Base-by-base conservation (phyloP, 495 filamentous ascomycete species). In the Penicillium goetzii region DNA sequence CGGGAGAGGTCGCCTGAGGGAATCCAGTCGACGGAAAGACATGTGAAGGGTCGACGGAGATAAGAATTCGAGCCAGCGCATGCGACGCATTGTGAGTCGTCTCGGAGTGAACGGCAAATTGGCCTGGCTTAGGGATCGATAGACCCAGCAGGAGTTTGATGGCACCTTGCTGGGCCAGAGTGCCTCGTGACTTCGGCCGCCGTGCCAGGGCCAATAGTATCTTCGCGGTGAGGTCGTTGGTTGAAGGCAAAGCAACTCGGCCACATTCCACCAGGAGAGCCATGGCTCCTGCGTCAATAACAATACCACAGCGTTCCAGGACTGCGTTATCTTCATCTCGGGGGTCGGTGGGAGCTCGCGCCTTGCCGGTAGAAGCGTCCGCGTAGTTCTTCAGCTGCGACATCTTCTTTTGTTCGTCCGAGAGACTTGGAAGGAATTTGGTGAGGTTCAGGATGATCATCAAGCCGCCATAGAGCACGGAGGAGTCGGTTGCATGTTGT, bases 361-460 rank as follows among this genome's bases (percentile, higher is more conserved):
- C 70, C 60, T 74, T 73, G 32, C 87, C 83, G 59, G 88, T 87
- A 6, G 86, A 86, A 10, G 92, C 89, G 68, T 96, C 91, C 23
- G 95, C 93, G 69, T 97, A 98, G 3, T 92, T 89, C 77, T 96
- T 97, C 30, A 98, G 85, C 68, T 99, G 89, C 2, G 83, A 82
- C 72, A 99, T 89, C 60, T 90, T 89, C 78, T 93, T 95, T 72
- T 97, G 89, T 71, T 98, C 95, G 67, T 97, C 94, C 12, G 92
- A 88, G 21, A 92, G 79, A n/a, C 78, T 75, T 15, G 92, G 93
- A 47, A 86, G 84, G 68, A 96, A 97, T 12, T 83, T 79, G 41
- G 92, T 96, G 43, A 99, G 80, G 71, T 98, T 96, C 45, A 84
- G 71, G 51, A 97, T 78, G 23, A 97, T 85, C 71, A 89, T 96